Evolutionary conservation across 2,329 filamentous ascomycete genomes (phyloP), one percentile per base, ranked within the genome.

Genomic region (Neoscytalidium dimidiatum): DNA sequence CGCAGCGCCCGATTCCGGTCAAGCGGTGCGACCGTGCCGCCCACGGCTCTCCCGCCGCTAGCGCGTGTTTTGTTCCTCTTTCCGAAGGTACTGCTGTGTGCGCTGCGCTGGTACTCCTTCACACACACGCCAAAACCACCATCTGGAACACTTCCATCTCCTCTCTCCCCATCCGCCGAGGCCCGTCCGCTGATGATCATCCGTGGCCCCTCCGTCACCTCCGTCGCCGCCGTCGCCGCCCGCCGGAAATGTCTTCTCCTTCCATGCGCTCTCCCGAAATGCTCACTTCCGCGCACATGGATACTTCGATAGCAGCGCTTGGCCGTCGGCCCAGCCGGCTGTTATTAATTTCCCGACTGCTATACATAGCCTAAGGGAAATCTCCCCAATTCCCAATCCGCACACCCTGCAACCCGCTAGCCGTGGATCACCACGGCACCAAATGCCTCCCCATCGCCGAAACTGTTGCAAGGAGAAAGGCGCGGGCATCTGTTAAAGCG

Each of bases 1-100:
- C 28, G n/a, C 17, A 9, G 28, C 14, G 11, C 21, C 49, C n/a
- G 23, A 31, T 19, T 29, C 49, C 49, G 49, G 31, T 52, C 29
- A 33, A 33, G 49, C 23, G 19, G 28, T n/a, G n/a, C n/a, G 21
- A 33, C 46, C 21, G 46, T 51, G 46, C 46, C 46, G 23, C 49
- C 17, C 51, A 58, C 53, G 53, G 53, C 53, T 58, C 53, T 58
- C 53, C 53, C 53, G 53, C 53, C 53, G 53, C 53, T 44, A 58
- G 35, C 53, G 53, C n/a, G 53, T 23, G 53, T 43, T 58, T 58
- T 58, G 53, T 58, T 58, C 53, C n/a, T n/a, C n/a, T n/a, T n/a
- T n/a, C n/a, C n/a, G n/a, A n/a, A n/a, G n/a, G n/a, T n/a, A n/a
- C n/a, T n/a, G n/a, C n/a, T n/a, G n/a, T n/a, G n/a, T n/a, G n/a